phyloP scores from a whole-genome alignment of 495 filamentous ascomycete species.

The Xylaria scruposa region DNA sequence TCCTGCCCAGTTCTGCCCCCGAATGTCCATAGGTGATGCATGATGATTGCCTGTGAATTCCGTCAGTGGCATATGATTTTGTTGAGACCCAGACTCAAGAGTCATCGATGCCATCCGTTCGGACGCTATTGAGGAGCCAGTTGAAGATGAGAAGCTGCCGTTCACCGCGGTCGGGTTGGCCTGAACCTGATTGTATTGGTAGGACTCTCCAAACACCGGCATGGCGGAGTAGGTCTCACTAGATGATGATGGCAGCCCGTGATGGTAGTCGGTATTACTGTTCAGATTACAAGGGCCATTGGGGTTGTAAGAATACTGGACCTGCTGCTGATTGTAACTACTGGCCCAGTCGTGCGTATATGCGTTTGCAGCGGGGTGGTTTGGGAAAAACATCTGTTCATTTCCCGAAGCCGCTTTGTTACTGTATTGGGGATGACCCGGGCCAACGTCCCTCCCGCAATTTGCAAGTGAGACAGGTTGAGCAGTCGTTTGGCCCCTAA shows the following conservation, averaged over 20 bases:
- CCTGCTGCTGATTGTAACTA: constrained; percentile 22
- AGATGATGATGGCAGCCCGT: constrained; percentile 19
- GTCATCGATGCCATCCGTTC: constrained; percentile 39
- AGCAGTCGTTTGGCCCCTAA: constrained; percentile 36
- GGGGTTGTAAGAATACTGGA: constrained; percentile 18
- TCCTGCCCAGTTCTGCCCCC: constrained; percentile 28
- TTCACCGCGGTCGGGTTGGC: constrained; percentile 28
- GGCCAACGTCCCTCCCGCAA: constrained; percentile 36
- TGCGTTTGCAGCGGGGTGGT: constrained; percentile 35
- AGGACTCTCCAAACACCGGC: constrained; percentile 35
- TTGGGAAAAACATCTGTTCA: constrained; percentile 38
- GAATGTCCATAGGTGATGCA: constrained; percentile 17
- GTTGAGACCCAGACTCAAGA: constrained; percentile 27
- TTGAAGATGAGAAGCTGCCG: constrained; percentile 38
- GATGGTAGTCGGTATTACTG: constrained; percentile 8
- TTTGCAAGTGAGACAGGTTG: constrained; percentile 41
- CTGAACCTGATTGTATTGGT: constrained; percentile 32
- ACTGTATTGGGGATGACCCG: constrained; percentile 39
- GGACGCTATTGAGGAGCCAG: constrained; percentile 33
- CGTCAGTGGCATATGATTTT: constrained; percentile 21
- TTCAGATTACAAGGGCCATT: constrained; percentile 9
- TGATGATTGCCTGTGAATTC: constrained; percentile 23
- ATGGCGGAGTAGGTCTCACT: constrained; percentile 12
- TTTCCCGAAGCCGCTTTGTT: constrained; percentile 37
- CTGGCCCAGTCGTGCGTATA: constrained; percentile 32